Conservation (phyloP, 1,284 basidiomycete species). For the Austroboletus niveus region DNA sequence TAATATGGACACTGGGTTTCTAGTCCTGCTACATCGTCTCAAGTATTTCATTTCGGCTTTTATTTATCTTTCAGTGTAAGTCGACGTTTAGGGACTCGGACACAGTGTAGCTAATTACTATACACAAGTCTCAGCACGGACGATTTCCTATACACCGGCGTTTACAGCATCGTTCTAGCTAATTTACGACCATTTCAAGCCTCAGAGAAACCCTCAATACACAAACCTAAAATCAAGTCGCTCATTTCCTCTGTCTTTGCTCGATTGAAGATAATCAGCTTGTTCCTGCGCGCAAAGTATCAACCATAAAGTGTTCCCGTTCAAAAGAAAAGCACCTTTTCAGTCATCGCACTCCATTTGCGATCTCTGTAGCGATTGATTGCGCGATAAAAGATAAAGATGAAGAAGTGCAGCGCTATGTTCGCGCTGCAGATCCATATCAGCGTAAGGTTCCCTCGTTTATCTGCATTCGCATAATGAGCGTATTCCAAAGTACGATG, state of each 20-base stretch:
- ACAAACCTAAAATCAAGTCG: constrained; percentile 60
- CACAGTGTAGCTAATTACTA: too few species aligned
- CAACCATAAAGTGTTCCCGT: not conserved
- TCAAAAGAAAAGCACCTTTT: constrained; percentile 39
- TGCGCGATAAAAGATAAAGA: constrained; percentile 53
- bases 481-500: not conserved
- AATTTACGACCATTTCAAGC: not conserved
- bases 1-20: not conserved
- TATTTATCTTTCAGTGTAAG: too few species aligned
- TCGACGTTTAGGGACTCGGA: too few species aligned
- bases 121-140: too few species aligned
- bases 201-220: constrained; percentile 29
- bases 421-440: constrained; percentile 38
- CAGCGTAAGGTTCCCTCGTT: constrained; percentile 38
- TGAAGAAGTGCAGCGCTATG: constrained; percentile 48
- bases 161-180: not conserved
- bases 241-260: constrained; percentile 56
- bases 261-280: constrained; percentile 54
- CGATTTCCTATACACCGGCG: not conserved
- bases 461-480: constrained; percentile 30
- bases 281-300: constrained; percentile 40
- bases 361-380: constrained; percentile 51
- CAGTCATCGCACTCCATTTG: constrained; percentile 52
- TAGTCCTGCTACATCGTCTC: too few species aligned
- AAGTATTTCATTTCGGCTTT: too few species aligned